Base-by-base conservation (phyloP, 306 rosid species). In the Hippophae tibetana region DNA sequence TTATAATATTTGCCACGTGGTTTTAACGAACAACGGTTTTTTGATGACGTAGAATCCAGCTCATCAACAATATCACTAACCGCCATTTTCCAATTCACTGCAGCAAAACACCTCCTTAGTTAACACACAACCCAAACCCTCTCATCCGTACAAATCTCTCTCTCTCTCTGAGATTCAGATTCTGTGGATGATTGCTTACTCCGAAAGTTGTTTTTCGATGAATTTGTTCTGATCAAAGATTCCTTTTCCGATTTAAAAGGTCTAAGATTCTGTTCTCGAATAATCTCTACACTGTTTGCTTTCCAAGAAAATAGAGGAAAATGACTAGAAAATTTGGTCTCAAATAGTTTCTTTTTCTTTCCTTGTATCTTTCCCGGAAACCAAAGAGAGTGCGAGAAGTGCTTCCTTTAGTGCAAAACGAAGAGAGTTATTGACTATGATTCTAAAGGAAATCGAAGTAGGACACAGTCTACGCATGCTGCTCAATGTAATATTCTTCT, bases 361-460 rank as follows among this genome's bases (percentile, higher is more conserved):
- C 31, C 43, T 42, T n/a, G 3, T 58, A 18, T 18, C 38, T 31
- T 31, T 31, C 3, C 0, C 38, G 38, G 38, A 31, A 31, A 31
- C 38, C 38, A 31, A 31, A 31, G 4, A 31, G 38, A 31, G 38
- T 31, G 38, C 38, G 38, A 31, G 38, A 31, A 31, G 38, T 31
- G 38, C 38, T 31, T 31, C 38, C 38, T 31, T 31, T 31, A 31
- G 0, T 31, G 38, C 4, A 31, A 51, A 72, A 47, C 40, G 45
- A 42, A 49, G 42, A 48, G 70, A 43, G 50, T 14, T n/a, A 47
- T 31, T 27, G 60, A 57, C 58, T 58, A 47, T 44, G 45, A 61
- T 69, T 58, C 61, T 63, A 53, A 26, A 64, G 78, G 60, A 71
- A 47, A 61, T 86, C 81, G 95, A 31, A 31, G 64, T 56, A 65